Evolutionary conservation across 148 eudicot species (phyloP), one percentile per base, ranked within the genome.

Genomic region (Dysphania ambrosioides): DNA sequence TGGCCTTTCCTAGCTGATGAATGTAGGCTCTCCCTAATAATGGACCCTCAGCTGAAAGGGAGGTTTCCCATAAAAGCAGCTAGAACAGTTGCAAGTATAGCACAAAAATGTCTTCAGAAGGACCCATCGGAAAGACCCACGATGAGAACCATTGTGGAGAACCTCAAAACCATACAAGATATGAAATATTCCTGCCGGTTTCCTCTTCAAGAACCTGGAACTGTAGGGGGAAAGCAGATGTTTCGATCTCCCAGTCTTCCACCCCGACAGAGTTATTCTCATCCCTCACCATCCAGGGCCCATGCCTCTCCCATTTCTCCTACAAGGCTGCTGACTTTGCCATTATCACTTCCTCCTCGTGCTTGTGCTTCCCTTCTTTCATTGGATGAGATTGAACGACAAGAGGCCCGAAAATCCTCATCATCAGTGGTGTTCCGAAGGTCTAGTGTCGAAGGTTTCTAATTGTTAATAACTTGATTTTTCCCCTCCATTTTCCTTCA

Each of bases 81-180:
- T 4, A 78, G 89, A 60, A 84, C 87, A 57, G 86, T 95, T 32
- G 97, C 98, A 29, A 92, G 88, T 73, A 75, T 94, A 73, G 96
- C 98, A 27, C 97, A 88, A 76, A 73, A 81, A 77, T 92, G 98
- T 70, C 97, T 95, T 51, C 98, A 85, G 60, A 89, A 84, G 62
- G 98, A 92, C 77, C 97, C 98, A 42, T 89, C 97, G 8, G 97
- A 90, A 68, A 85, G 98, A 78, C 97, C 98, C 64, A 94, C 98
- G 32, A 90, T 91, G 98, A 90, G 98, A 86, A 85, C 81, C 9
- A 69, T 91, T 2, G 82, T 79, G 29, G 89, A 91, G 51, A 86
- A 83, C 71, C 87, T 94, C 40, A 91, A 86, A 76, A 61, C 83
- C 66, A 82, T 94, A 55, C 98, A 90, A 78, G 96, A 91, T 66